Conservation (phyloP, 768 basidiomycete genomes). For the Rhodotorula babjevae region DNA sequence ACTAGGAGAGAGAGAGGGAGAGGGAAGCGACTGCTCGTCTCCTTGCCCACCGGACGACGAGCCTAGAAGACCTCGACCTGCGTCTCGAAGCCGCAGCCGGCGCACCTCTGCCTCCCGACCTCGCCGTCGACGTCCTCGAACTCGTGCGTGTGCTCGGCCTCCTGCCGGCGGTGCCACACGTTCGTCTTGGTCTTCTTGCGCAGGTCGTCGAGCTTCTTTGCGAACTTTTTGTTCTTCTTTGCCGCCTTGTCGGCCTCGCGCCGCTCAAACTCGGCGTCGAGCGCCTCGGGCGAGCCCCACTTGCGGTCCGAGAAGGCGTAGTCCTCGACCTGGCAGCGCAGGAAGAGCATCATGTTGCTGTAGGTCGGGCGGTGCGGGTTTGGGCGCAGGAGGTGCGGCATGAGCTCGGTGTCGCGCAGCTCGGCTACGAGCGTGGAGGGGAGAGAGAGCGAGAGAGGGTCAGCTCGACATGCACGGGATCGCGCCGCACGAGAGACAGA, state of each 20-base stretch:
- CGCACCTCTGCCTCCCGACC: slow-evolving; percentile 65
- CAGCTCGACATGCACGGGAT: not conserved
- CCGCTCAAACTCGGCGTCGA: slow-evolving; percentile 80
- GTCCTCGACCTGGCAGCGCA: slow-evolving; percentile 87
- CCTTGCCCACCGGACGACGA: not conserved
- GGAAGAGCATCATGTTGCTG: slow-evolving; percentile 98
- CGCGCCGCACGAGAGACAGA: not conserved
- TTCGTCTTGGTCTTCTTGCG: slow-evolving; percentile 80
- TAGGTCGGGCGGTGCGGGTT: slow-evolving; percentile 94
- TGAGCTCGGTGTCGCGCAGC: slow-evolving; percentile 78
- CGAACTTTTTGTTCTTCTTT: slow-evolving; percentile 91
- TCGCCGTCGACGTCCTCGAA: slow-evolving; percentile 60
- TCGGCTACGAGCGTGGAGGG: slow-evolving; percentile 59
- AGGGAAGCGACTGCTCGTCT: no score
- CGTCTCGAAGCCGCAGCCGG: slow-evolving; percentile 83
- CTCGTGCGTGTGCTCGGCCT: slow-evolving; percentile 80
- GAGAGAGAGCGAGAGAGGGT: not conserved
- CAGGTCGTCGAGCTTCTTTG: slow-evolving; percentile 77
- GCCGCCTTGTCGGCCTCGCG: slow-evolving; percentile 76
- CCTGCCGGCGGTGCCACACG: slow-evolving; percentile 78
- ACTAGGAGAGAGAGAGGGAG: no score
- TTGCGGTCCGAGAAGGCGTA: slow-evolving; percentile 83
- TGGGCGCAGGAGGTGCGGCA: slow-evolving; percentile 88
- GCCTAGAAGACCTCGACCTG: slow-evolving; percentile 75
- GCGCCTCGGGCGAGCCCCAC: slow-evolving; percentile 87